phyloP scores from a whole-genome alignment of 2,329 filamentous ascomycete species.

The Botrytis fabae region DNA sequence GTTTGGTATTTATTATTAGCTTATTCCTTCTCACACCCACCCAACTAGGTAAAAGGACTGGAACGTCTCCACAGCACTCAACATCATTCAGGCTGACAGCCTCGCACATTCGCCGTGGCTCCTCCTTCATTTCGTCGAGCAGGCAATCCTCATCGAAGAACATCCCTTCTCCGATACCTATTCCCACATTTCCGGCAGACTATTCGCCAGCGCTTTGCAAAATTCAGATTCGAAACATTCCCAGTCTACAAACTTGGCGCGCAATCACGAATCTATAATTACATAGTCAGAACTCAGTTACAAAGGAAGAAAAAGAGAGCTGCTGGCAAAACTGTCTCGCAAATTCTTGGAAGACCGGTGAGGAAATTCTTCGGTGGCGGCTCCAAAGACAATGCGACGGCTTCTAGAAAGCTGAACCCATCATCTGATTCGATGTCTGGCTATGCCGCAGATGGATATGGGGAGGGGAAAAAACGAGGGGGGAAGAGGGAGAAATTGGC shows the following conservation, averaged over 20 bases:
- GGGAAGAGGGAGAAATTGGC: conserved; percentile 77
- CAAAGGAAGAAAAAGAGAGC: conserved; percentile 50
- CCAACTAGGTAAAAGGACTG: conserved; percentile 1
- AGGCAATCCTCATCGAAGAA: conserved; percentile 17
- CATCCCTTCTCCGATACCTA: conserved; percentile 29
- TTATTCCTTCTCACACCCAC: neutral
- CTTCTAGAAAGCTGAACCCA: conserved; percentile 34
- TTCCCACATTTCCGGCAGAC: conserved; percentile 25
- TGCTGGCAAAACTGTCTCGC: conserved; percentile 39
- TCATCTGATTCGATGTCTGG: conserved; percentile 41
- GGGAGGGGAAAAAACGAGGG: conserved; percentile 57
- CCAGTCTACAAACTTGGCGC: conserved; percentile 68
- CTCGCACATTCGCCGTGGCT: conserved; percentile 22
- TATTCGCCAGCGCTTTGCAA: conserved; percentile 31
- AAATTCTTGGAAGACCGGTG: conserved; percentile 36
- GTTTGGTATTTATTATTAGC: neutral
- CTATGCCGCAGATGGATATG: conserved; percentile 37
- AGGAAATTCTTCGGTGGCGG: conserved; percentile 40
- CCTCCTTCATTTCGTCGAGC: conserved; percentile 28
- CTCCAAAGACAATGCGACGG: conserved; percentile 43
- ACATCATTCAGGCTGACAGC: neutral
- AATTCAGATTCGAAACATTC: conserved; percentile 73
- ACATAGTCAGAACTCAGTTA: conserved; percentile 65
- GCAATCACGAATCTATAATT: conserved; percentile 76
- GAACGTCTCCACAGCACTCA: neutral